Base-by-base conservation (phyloP, 768 basidiomycete genomes). In the Lactifluus volemus region DNA sequence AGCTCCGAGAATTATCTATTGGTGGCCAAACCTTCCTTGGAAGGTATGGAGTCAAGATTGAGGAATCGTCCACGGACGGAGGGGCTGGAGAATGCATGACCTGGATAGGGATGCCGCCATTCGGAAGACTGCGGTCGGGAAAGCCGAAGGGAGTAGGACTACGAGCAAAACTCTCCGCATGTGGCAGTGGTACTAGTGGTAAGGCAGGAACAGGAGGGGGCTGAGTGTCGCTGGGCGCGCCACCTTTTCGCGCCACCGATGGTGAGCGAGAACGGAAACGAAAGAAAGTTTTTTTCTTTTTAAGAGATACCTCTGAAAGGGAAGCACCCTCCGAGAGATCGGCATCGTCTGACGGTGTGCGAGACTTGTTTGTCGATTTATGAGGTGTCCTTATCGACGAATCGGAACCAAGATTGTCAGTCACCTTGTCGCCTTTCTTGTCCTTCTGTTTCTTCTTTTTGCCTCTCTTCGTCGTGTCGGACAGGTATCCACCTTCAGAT, bases 291-390 rank as follows among this genome's bases (percentile, higher is more conserved):
- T 67, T 64, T 45, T 63, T 69, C 63, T 68, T 72, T 68, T 73
- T 73, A 25, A 7, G 25, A 19, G 71, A 65, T 1, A 67, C 60
- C 61, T 74, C 73, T 11, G 70, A 72, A 19, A 71, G 63, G 47
- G 71, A 67, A 21, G 67, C 70, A 39, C 70, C 70, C 54, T 74
- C 73, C 4, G 70, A 72, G 30, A 72, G 66, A 49, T 73, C 69
- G 6, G 52, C 67, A 2, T 52, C 58, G 9, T 65, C 63, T 4
- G 47, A 38, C 4, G 44, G 38, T 7, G 10, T 19, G 39, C 54
- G 50, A n/a, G 57, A 62, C 51, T 58, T 69, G 65, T 68, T 71
- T 39, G 48, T 38, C 38, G 39, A 25, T 19, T 65, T 67, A n/a
- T 29, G 29, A 5, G 30, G 38, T 3, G 45, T 25, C 45, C 34